These are phyloP conservation scores for Podospora anserina DNA, from an alignment of 495 filamentous ascomycete species.

Conservation along the genomic window DNA sequence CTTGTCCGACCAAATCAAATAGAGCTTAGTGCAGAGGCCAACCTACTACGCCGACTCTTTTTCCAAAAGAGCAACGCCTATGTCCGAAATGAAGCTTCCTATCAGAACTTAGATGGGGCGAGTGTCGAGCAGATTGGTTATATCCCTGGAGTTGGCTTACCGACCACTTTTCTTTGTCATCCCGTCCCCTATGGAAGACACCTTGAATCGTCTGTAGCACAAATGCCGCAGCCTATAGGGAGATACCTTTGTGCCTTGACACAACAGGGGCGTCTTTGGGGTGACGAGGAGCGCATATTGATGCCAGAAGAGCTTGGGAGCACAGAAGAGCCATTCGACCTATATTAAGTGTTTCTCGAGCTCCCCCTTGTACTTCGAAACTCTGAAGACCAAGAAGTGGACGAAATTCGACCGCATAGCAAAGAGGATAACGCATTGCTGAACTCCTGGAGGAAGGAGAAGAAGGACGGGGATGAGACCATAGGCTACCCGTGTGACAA, in stretches of 20 bases:
- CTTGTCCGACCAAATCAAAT: too few relatives aligned
- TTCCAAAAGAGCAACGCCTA: too few relatives aligned
- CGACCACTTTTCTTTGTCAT: not conserved
- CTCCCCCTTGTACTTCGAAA: not conserved
- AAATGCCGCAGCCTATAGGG: not conserved
- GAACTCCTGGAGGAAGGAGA: not conserved
- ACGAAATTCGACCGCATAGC: not conserved
- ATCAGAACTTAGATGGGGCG: too few relatives aligned
- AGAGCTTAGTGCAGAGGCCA: too few relatives aligned
- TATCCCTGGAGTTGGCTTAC: too few relatives aligned
- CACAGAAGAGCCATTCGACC: not conserved
- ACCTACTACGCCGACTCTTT: too few relatives aligned
- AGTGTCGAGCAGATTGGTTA: too few relatives aligned
- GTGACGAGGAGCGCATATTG: not conserved
- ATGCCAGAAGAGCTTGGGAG: not conserved
- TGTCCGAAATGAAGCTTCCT: too few relatives aligned
- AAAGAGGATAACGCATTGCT: not conserved
- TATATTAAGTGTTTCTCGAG: not conserved
- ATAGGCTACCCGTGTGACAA: not conserved
- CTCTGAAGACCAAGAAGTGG: not conserved
- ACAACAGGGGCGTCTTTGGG: not conserved
- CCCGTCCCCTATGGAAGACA: not conserved
- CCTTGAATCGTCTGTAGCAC: not conserved
- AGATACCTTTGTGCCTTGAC: not conserved
- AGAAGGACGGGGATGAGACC: not conserved